A percentile compares a stretch with the other conserved stretches of the same genome.
phyloP scores from a whole-genome alignment of 441 rosid species.

The Adansonia gregorii region DNA sequence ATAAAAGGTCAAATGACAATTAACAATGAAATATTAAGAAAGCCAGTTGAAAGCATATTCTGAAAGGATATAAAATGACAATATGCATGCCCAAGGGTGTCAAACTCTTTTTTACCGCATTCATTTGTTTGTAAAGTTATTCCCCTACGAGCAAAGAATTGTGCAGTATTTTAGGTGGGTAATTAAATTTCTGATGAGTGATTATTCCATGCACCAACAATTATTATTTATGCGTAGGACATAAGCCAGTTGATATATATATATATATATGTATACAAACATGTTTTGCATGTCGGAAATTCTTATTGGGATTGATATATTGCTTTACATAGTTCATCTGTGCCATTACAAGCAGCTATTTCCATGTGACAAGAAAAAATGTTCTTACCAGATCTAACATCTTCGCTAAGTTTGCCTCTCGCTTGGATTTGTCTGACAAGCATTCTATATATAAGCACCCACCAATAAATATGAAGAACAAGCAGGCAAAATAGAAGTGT shows the following conservation, averaged over 20 bases:
- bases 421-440: conserved; percentile 92
- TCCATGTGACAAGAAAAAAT: not conserved
- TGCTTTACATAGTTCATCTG: not conserved
- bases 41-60: conserved; percentile 3
- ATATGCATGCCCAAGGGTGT: not conserved
- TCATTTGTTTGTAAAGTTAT: not conserved
- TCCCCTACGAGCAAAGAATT: not conserved
- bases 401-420: conserved; percentile 86
- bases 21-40: no score
- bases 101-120: not conserved
- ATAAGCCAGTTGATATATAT: not conserved
- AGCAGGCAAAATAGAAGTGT: conserved; percentile 81
- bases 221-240: not conserved
- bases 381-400: conserved; percentile 91
- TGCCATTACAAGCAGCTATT: not conserved
- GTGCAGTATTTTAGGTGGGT: not conserved
- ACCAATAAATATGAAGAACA: conserved; percentile 95
- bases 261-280: not conserved
- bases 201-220: not conserved
- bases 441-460: conserved; percentile 94
- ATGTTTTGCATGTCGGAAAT: not conserved
- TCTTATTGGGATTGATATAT: conserved; percentile 5
- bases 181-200: not conserved
- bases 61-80: not conserved
- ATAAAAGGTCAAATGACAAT: not conserved